These are phyloP conservation scores for Hyphopichia homilentoma DNA, from an alignment of 805 yeast genomes.

Conservation along the genomic window DNA sequence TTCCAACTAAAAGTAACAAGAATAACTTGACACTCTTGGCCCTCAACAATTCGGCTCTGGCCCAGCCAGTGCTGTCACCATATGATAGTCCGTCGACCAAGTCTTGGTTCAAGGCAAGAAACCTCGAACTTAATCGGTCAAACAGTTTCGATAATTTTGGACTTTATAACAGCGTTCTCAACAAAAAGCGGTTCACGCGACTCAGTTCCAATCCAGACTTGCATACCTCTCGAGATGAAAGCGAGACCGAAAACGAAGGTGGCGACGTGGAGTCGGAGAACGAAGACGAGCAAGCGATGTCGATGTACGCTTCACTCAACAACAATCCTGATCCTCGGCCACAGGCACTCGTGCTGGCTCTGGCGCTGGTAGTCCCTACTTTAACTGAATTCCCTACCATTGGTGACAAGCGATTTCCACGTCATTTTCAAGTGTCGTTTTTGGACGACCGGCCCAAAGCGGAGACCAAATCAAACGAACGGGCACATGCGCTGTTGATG, in stretches of 20 bases:
- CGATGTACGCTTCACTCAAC: conserved; percentile 54
- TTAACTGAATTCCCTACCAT: conserved; percentile 41
- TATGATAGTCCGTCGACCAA: background rate
- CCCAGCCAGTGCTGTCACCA: too few relatives aligned
- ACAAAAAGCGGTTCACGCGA: conserved; percentile 12
- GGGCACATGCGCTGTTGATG: conserved; percentile 63
- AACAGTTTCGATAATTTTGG: conserved; percentile 25
- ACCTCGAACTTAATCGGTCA: conserved; percentile 13
- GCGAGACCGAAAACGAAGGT: conserved; percentile 7
- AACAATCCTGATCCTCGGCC: conserved; percentile 21
- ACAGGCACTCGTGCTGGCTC: background rate
- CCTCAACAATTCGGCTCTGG: conserved; percentile 2
- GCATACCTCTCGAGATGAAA: too few relatives aligned
- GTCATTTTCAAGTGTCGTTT: conserved; percentile 13
- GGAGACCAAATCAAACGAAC: conserved; percentile 46
- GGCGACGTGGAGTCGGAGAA: conserved; percentile 34
- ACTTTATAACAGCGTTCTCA: conserved; percentile 18
- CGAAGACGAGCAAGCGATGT: conserved; percentile 70
- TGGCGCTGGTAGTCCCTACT: conserved; percentile 31
- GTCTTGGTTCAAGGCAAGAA: conserved; percentile 4
- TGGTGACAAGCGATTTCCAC: conserved; percentile 26
- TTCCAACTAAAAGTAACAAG: conserved; percentile 38
- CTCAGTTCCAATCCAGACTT: conserved; percentile 10
- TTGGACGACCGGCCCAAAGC: conserved; percentile 24
- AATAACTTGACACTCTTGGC: conserved; percentile 1